phyloP scores from a whole-genome alignment of 2,329 filamentous ascomycete species.

The Fusarium robinianum region DNA sequence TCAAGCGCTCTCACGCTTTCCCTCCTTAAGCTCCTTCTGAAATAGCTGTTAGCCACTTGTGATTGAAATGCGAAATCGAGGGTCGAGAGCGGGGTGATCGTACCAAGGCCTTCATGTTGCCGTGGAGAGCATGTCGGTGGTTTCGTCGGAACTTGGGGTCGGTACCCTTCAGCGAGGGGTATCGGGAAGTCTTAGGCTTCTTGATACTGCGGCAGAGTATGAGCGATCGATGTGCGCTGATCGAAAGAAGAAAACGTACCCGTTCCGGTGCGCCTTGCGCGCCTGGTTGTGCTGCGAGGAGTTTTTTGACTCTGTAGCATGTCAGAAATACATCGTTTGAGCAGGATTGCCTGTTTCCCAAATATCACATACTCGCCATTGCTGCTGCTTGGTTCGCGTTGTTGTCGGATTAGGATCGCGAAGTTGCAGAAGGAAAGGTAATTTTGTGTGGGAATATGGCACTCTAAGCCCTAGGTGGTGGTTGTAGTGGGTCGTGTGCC shows the following conservation, averaged over 20 bases:
- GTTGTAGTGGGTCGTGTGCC: conserved; percentile 21
- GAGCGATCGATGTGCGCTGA: conserved; percentile 12
- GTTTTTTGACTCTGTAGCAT: conserved; percentile 91
- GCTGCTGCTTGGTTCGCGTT: conserved; percentile 41
- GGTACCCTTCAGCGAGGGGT: conserved; percentile 97
- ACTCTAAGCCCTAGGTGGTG: conserved; percentile 37
- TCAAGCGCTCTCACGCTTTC: conserved; percentile 87
- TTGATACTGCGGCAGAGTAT: conserved; percentile 76
- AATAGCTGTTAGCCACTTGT: conserved; percentile 40
- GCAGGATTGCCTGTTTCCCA: not conserved
- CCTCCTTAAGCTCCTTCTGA: conserved; percentile 97
- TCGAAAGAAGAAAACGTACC: conserved; percentile 63
- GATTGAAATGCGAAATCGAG: conserved; percentile 1
- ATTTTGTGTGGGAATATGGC: conserved; percentile 38
- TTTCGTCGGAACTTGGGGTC: conserved; percentile 99
- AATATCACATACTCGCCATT: conserved; percentile 47
- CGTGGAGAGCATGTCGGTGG: conserved; percentile 99
- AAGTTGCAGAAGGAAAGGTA: conserved; percentile 35
- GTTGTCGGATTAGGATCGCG: conserved; percentile 36
- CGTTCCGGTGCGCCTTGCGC: conserved; percentile 99
- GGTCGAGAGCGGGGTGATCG: conserved; percentile 40
- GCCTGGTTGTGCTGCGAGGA: conserved; percentile 98
- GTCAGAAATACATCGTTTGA: conserved; percentile 23
- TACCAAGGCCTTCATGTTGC: conserved; percentile 97
- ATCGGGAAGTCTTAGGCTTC: conserved; percentile 99